Evolutionary conservation across 2,329 filamentous ascomycete species (phyloP).

Genomic region (Apiospora phragmitis): DNA sequence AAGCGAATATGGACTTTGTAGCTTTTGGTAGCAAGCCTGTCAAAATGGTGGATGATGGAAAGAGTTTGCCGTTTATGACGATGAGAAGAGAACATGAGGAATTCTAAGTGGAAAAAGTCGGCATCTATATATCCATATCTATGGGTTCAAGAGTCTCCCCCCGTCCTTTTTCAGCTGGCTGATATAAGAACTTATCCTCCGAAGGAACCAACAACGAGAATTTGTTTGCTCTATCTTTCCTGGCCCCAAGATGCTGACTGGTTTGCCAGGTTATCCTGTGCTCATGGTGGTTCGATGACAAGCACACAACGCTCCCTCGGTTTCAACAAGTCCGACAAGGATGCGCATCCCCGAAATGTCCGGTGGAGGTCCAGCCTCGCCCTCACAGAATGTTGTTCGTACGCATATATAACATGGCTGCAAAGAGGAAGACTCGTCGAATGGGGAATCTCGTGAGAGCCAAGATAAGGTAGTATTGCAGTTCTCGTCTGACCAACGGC

Average conservation of each 20-base stretch:
- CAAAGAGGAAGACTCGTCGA: neutral
- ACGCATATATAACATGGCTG: neutral
- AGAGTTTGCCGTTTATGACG: neutral
- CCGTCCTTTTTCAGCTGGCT: neutral
- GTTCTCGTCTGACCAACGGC: neutral
- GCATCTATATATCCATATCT: neutral
- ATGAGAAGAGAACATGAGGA: neutral
- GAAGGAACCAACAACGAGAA: too few species aligned
- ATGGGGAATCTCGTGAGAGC: neutral
- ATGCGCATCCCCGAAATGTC: too few species aligned
- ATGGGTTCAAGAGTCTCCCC: too few species aligned
- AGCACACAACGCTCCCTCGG: too few species aligned
- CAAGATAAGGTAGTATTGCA: neutral
- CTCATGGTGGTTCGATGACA: too few species aligned
- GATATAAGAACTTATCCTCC: neutral
- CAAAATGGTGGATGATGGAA: neutral
- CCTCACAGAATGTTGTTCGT: neutral
- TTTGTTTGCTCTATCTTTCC: too few species aligned
- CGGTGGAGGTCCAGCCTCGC: neutral
- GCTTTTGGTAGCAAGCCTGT: too few species aligned
- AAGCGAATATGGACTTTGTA: neutral
- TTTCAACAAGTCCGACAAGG: too few species aligned
- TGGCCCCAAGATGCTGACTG: too few species aligned
- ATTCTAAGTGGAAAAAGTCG: neutral
- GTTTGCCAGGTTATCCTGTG: too few species aligned